Conservation (phyloP, 495 filamentous ascomycete genomes). For the Podospora fimiseda region DNA sequence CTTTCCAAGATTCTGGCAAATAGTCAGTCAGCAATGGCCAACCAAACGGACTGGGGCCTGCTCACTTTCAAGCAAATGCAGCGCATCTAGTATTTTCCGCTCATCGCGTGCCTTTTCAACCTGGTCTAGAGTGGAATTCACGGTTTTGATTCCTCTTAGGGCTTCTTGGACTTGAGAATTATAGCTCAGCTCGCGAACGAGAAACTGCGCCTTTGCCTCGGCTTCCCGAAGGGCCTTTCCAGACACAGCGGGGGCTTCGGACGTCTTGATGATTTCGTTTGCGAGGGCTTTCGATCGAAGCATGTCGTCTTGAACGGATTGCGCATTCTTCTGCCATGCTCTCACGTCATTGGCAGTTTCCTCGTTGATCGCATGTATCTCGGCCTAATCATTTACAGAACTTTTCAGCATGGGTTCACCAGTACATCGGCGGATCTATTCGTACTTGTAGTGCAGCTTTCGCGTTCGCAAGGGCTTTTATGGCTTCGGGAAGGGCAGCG, state of each 20-base stretch:
- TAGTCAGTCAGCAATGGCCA: slow-evolving; percentile 1
- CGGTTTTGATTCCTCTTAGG: slow-evolving; percentile 52
- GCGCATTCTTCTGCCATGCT: slow-evolving; percentile 76
- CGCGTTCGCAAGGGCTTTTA: slow-evolving; percentile 58
- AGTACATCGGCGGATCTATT: not conserved
- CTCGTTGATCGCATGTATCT: slow-evolving; percentile 66
- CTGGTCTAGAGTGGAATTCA: slow-evolving; percentile 45
- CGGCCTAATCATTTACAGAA: slow-evolving; percentile 39
- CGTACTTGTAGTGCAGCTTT: slow-evolving; percentile 64
- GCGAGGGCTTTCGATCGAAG: slow-evolving; percentile 64
- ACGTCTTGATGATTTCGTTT: slow-evolving; percentile 64
- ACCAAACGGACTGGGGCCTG: not conserved
- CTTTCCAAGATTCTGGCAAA: slow-evolving; percentile 40
- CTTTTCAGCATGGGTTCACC: slow-evolving; percentile 7
- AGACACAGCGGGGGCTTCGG: slow-evolving; percentile 57
- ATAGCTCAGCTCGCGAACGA: slow-evolving; percentile 70
- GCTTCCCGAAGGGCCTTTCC: slow-evolving; percentile 56
- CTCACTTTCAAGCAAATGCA: slow-evolving; percentile 46
- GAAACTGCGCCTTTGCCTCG: slow-evolving; percentile 60
- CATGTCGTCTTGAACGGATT: slow-evolving; percentile 76
- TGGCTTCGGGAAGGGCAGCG: slow-evolving; percentile 52
- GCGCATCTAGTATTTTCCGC: slow-evolving; percentile 43
- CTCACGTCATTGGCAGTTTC: slow-evolving; percentile 71
- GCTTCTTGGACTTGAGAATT: slow-evolving; percentile 60
- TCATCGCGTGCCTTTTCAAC: slow-evolving; percentile 45